Evolutionary conservation across 495 filamentous ascomycete species (phyloP).

Genomic region (Trichoderma erinaceum): DNA sequence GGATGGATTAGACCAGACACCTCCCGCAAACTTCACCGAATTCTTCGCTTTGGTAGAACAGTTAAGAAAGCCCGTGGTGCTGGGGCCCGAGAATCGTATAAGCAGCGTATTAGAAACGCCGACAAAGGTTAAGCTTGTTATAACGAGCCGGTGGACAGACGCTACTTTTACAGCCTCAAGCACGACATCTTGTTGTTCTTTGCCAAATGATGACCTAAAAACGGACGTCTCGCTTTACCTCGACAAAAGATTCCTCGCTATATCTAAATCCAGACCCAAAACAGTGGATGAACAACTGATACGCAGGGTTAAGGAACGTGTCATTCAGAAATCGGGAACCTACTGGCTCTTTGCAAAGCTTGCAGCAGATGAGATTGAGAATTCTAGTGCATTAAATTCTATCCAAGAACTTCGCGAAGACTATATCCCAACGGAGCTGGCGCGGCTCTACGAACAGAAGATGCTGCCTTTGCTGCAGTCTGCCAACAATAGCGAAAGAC

Average conservation of each 20-base stretch:
- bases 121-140: not conserved
- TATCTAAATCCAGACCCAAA: not conserved
- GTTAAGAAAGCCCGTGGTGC: not conserved
- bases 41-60: not conserved
- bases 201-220: not conserved
- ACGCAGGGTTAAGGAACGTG: not conserved
- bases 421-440: not conserved
- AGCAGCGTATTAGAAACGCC: not conserved
- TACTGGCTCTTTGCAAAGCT: conserved; percentile 7
- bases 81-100: not conserved
- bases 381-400: no score
- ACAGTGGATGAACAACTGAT: not conserved
- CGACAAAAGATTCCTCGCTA: not conserved
- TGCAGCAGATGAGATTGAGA: not conserved
- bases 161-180: not conserved
- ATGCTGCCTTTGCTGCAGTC: conserved; percentile 6
- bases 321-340: not conserved
- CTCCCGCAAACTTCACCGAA: not conserved
- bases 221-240: not conserved
- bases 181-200: not conserved
- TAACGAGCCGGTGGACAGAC: conserved; percentile 2
- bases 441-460: not conserved
- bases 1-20: conserved; percentile 1
- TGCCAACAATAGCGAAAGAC: conserved; percentile 2
- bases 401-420: not conserved